A percentile compares a stretch with the other conserved stretches of the same genome.
phyloP scores from a whole-genome alignment of 1,284 basidiomycete species.

The Rhodofomes roseus region DNA sequence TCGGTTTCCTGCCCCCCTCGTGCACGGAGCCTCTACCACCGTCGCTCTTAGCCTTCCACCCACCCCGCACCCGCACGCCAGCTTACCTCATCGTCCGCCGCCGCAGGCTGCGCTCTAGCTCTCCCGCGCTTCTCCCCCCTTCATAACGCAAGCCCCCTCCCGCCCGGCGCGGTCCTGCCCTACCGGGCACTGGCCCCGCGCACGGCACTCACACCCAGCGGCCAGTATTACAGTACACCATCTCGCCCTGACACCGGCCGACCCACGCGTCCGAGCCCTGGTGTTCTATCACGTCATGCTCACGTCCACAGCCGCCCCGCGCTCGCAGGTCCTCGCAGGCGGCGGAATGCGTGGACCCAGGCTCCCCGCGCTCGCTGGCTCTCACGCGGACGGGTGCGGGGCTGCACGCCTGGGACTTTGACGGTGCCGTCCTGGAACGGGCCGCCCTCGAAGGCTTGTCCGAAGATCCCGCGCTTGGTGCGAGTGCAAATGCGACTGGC shows the following conservation, averaged over 20 bases:
- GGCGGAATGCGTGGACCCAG: background rate
- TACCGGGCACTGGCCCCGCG: background rate
- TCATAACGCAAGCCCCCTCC: background rate
- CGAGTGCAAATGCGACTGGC: background rate
- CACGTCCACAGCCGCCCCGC: background rate
- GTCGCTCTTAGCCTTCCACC: background rate
- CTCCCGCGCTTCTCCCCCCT: background rate
- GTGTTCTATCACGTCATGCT: slow-evolving; percentile 9
- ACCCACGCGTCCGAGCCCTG: slow-evolving; percentile 3
- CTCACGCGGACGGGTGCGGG: slow-evolving; percentile 2
- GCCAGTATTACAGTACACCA: background rate
- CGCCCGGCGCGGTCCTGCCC: background rate
- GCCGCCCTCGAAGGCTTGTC: background rate
- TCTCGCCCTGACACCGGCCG: background rate
- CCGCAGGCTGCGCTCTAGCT: background rate
- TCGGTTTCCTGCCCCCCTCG: background rate
- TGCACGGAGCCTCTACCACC: background rate
- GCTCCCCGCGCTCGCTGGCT: background rate
- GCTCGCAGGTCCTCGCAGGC: background rate
- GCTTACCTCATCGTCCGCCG: background rate
- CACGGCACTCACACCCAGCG: background rate
- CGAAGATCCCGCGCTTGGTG: slow-evolving; percentile 10
- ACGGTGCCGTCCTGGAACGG: background rate
- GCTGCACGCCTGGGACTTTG: background rate
- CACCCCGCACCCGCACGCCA: background rate